These are phyloP conservation scores for Cercophora sp. DNA, from an alignment of 495 filamentous ascomycete species.

Conservation along the genomic window DNA sequence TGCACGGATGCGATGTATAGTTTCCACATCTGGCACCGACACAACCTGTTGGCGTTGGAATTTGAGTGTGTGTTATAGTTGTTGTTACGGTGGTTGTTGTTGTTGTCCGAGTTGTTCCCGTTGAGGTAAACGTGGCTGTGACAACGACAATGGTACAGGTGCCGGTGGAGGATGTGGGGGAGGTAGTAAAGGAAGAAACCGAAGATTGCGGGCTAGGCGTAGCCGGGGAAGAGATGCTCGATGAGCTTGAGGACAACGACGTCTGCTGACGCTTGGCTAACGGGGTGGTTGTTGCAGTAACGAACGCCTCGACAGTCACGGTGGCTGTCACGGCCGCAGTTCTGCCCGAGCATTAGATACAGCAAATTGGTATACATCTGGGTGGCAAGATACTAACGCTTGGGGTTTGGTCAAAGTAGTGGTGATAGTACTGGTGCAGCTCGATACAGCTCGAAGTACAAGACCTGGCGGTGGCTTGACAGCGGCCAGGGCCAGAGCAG, in stretches of 20 bases:
- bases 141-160: no score
- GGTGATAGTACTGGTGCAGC: background rate
- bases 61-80: background rate
- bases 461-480: background rate
- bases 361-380: background rate
- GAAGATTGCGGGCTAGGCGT: no score
- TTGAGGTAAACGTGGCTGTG: no score
- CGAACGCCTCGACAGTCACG: background rate
- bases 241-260: no score
- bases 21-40: background rate
- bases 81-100: background rate
- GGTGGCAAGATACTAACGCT: background rate
- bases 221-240: no score
- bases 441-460: background rate
- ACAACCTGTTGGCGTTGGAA: background rate
- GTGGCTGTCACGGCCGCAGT: background rate
- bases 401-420: background rate
- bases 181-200: no score
- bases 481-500: background rate
- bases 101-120: no score
- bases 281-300: background rate
- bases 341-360: background rate
- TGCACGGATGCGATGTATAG: conserved; percentile 5
- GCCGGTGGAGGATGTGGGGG: no score
- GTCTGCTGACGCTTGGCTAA: no score